These are phyloP conservation scores for Pythium grandisporangium DNA, from an alignment of 352 stramenopile species.

Conservation along the genomic window DNA sequence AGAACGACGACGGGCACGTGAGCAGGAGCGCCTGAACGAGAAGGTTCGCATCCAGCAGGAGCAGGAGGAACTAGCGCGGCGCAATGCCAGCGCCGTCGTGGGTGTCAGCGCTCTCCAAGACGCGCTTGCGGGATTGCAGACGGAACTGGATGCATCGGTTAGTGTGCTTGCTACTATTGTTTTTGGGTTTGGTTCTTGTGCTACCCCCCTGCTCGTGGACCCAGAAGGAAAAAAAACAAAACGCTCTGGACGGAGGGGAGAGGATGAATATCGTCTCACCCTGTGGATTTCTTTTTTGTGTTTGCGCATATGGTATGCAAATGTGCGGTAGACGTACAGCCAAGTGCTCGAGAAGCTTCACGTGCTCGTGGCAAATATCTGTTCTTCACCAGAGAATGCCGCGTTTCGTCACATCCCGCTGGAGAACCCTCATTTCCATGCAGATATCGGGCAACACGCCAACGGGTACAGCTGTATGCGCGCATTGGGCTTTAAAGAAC, in stretches of 20 bases:
- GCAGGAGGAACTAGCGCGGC: slow-evolving; percentile 14
- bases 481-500: slow-evolving; percentile 58
- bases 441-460: slow-evolving; percentile 52
- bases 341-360: slow-evolving; percentile 40
- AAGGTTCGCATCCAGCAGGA: slow-evolving; percentile 8
- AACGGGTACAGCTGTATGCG: slow-evolving; percentile 57
- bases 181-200: too few relatives aligned
- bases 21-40: slow-evolving; percentile 18
- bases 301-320: too few relatives aligned
- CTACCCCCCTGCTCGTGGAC: too few relatives aligned
- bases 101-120: slow-evolving; percentile 30
- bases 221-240: too few relatives aligned
- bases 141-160: slow-evolving; percentile 28
- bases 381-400: slow-evolving; percentile 53
- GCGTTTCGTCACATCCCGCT: slow-evolving; percentile 63
- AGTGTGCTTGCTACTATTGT: slow-evolving; percentile 7
- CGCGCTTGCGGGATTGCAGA: slow-evolving; percentile 29
- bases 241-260: too few relatives aligned
- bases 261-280: too few relatives aligned
- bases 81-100: slow-evolving; percentile 23
- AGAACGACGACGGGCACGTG: slow-evolving; percentile 30
- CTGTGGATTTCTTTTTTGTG: too few relatives aligned
- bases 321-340: slow-evolving; percentile 17
- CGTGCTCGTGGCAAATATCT: slow-evolving; percentile 53
- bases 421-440: slow-evolving; percentile 61